Conservation (phyloP, 371 early-diverging fungal genomes). For the Rhizopus microsporus region DNA sequence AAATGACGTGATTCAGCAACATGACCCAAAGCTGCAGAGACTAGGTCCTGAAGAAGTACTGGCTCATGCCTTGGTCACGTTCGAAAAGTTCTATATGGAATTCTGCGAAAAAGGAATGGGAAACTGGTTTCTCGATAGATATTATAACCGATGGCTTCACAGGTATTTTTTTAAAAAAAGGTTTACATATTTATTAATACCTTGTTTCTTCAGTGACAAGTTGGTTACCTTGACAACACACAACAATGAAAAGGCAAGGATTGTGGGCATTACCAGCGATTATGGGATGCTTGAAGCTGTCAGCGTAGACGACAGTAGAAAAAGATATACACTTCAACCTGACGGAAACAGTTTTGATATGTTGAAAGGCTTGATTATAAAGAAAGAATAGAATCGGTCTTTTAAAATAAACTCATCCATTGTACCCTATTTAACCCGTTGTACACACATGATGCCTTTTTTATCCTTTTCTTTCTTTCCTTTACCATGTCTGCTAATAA, state of each 20-base stretch:
- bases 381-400: conserved; percentile 47
- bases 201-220: conserved; percentile 47
- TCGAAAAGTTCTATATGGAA: conserved; percentile 68
- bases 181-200: not conserved
- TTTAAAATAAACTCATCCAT: too few relatives aligned
- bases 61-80: conserved; percentile 69
- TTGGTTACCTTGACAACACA: conserved; percentile 65
- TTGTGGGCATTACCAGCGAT: conserved; percentile 73
- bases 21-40: conserved; percentile 27
- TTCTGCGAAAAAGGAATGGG: conserved; percentile 74
- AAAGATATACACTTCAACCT: conserved; percentile 78
- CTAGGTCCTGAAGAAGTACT: conserved; percentile 71
- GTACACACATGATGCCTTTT: not conserved
- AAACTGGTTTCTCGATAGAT: conserved; percentile 64
- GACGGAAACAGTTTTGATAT: conserved; percentile 98
- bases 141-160: conserved; percentile 86
- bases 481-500: not conserved
- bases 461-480: not conserved
- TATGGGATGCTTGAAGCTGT: conserved; percentile 75
- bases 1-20: conserved; percentile 73
- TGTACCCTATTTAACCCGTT: not conserved
- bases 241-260: conserved; percentile 56
- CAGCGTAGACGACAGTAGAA: conserved; percentile 51
- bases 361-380: conserved; percentile 85
- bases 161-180: conserved; percentile 30